Conservation (phyloP, 176 grass and related monocot genomes). For the Alloteropsis semialata region DNA sequence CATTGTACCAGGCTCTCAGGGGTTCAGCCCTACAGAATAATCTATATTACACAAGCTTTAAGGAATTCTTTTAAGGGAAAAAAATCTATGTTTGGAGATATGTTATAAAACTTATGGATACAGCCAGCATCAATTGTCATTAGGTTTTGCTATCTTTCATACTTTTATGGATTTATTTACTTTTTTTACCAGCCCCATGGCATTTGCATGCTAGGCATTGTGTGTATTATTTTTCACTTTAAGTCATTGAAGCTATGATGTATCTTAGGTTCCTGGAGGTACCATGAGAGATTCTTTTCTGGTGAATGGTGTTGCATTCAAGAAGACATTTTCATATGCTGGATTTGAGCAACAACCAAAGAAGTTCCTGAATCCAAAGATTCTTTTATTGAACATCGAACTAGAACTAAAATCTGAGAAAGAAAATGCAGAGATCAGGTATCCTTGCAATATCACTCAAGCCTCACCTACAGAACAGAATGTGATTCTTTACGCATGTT, state of each 20-base stretch:
- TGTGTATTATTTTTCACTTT: neutral
- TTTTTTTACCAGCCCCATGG: neutral
- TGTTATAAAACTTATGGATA: neutral
- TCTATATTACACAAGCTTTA: neutral
- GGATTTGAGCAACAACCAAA: slow-evolving; percentile 97
- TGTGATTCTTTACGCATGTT: slow-evolving; percentile 1
- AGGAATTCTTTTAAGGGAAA: neutral
- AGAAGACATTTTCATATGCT: slow-evolving; percentile 96
- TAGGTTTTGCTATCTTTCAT: neutral
- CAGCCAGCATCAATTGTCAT: neutral
- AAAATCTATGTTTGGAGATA: neutral
- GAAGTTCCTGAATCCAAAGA: slow-evolving; percentile 88
- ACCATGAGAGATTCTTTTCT: slow-evolving; percentile 96
- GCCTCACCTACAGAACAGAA: neutral
- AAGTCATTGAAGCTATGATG: neutral
- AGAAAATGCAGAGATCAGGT: slow-evolving; percentile 99
- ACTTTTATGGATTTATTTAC: neutral
- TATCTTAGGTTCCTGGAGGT: slow-evolving; percentile 82
- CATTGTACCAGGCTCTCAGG: neutral
- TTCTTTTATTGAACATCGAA: slow-evolving; percentile 95
- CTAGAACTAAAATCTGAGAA: slow-evolving; percentile 94
- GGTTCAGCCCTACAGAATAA: neutral
- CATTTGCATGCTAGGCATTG: neutral
- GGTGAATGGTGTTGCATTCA: slow-evolving; percentile 95
- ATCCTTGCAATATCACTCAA: neutral